A percentile compares a stretch with the other conserved stretches of the same genome.
Conservation (phyloP, 768 basidiomycete species). For the Lactarius psammicola region DNA sequence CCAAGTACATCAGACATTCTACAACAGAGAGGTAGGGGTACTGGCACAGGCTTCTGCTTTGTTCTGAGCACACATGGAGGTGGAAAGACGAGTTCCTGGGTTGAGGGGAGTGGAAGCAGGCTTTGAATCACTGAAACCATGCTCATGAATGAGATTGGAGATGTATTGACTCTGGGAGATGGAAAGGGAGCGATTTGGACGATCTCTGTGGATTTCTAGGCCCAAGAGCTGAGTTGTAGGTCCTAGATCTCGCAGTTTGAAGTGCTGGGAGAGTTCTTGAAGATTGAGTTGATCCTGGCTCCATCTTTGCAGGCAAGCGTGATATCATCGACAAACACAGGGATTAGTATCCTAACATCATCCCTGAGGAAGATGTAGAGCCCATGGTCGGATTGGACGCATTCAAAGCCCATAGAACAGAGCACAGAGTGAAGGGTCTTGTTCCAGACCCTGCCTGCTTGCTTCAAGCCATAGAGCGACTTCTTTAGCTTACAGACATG, state of each 20-base stretch:
- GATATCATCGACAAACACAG: not conserved
- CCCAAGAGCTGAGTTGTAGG: not conserved
- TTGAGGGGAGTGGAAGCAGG: constrained; percentile 12
- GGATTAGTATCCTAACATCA: not conserved
- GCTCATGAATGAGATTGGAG: constrained; percentile 1
- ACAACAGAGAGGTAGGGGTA: no score
- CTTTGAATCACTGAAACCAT: not conserved
- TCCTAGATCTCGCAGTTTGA: constrained; percentile 14
- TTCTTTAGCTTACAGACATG: no score
- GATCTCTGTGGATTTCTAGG: not conserved
- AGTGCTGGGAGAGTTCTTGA: constrained; percentile 1
- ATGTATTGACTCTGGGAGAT: constrained; percentile 12
- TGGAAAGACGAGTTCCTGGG: constrained; percentile 11
- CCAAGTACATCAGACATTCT: no score
- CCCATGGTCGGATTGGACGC: no score
- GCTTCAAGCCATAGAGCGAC: no score
- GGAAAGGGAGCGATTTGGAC: not conserved
- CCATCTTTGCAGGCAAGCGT: constrained; percentile 2
- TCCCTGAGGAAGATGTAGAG: not conserved
- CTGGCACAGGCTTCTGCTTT: not conserved
- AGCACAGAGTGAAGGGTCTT: no score
- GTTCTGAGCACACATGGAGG: constrained; percentile 7
- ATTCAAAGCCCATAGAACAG: no score
- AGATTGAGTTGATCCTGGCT: not conserved
- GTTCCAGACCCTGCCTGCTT: no score